Conservation (phyloP, 805 yeast species). For the Metschnikowia cubensis region DNA sequence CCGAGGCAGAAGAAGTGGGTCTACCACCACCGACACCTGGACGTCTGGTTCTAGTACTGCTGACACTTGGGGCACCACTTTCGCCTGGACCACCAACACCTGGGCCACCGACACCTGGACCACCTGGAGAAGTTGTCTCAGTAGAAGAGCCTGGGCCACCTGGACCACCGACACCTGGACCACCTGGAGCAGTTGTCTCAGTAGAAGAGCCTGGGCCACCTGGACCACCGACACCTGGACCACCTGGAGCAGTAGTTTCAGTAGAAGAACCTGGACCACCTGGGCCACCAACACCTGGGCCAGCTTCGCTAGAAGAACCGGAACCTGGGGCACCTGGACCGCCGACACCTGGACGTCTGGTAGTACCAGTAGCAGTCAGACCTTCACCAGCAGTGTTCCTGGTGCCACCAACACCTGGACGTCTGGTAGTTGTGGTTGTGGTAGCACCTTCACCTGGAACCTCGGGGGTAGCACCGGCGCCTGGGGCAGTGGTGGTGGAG, state of each 20-base stretch:
- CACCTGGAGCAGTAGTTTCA: too few relatives aligned
- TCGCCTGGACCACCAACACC: background rate
- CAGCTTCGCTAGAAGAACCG: background rate
- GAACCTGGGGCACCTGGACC: background rate
- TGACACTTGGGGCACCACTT: background rate
- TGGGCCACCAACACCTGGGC: background rate
- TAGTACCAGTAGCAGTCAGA: conserved; percentile 6
- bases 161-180: background rate
- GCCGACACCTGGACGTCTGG: too few relatives aligned
- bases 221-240: background rate
- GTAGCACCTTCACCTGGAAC: conserved; percentile 1
- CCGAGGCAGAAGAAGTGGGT: background rate
- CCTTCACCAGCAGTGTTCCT: background rate
- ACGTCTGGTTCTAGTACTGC: conserved; percentile 3
- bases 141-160: background rate
- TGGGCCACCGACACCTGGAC: background rate
- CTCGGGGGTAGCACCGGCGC: background rate
- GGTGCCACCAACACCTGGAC: background rate
- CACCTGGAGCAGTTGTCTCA: too few relatives aligned
- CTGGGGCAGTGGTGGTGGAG: conserved; percentile 4
- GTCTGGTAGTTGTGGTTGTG: too few relatives aligned
- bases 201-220: background rate
- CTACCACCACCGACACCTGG: background rate
- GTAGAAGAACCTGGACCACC: background rate
- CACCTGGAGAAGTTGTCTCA: too few relatives aligned